Evolutionary conservation across 257 asterid species (phyloP), one percentile per base, ranked within the genome.

Genomic region (Leonotis leonurus): DNA sequence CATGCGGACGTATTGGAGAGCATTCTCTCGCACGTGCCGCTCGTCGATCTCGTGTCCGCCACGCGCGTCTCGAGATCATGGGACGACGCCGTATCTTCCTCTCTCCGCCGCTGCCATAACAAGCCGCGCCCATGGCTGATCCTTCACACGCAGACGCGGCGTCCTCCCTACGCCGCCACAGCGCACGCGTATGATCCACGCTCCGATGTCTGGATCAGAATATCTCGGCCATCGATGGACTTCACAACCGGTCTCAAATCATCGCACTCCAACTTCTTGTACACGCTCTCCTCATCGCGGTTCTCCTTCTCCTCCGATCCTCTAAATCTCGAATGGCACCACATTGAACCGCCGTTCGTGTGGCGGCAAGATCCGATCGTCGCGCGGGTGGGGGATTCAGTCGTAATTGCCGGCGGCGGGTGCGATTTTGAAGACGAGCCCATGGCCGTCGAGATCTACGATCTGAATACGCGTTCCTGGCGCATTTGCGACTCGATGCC

Each of bases 361-460:
- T 86, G 88, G 87, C 84, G 95, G 21, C 68, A 49, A 6, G 94
- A 89, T 49, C 95, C 94, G 1, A 72, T 86, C 61, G 88, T 86
- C 29, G 87, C 88, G 39, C 73, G 69, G 8, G 83, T 89, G 36
- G 87, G 85, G 21, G 73, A 74, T 37, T 65, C 53, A 12, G 59
- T 89, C 51, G 60, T 89, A 0, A 58, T 89, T 2, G 97, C 97
- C 57, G 97, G 97, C 16, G 94, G 97, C 36, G 76, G 79, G 4
- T 86, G 89, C 48, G 91, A 89, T 50, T 82, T 79, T 24, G 94
- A 74, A 52, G 84, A 80, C 80, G 95, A 89, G 25, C 90, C 90
- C 0, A 20, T 84, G 12, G 90, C 95, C 0, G 91, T 89, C 3
- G 97, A 89, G 69, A 60, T 84, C 5, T 86, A 84, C 73, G 69